Percentiles rank a stretch among this genome's conserved stretches.
Evolutionary conservation across 1,284 basidiomycete genomes (phyloP).

Genomic region (Porodaedalea pini): DNA sequence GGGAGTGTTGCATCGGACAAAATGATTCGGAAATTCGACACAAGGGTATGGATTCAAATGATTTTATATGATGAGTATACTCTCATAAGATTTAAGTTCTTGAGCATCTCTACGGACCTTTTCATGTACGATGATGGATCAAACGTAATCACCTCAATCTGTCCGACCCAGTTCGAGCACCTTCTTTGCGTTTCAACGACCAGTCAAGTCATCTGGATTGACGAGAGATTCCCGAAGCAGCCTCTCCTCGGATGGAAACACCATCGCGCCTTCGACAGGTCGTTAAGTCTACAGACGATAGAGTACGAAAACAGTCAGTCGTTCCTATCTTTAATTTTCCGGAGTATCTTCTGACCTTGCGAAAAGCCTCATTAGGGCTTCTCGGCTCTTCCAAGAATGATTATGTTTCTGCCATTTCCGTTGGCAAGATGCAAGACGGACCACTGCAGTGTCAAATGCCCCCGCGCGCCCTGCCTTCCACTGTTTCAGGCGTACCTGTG

Average conservation of each 20-base stretch:
- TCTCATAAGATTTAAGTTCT: not conserved
- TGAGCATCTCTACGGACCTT: slow-evolving; percentile 31
- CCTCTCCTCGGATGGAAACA: slow-evolving; percentile 63
- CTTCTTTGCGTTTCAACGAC: slow-evolving; percentile 50
- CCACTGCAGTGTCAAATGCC: slow-evolving; percentile 14
- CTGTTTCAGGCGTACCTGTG: not conserved
- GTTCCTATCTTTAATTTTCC: not conserved
- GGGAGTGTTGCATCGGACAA: slow-evolving; percentile 12
- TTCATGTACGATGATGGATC: slow-evolving; percentile 30
- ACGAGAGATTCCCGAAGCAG: slow-evolving; percentile 48
- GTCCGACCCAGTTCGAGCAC: slow-evolving; percentile 6
- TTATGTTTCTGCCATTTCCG: slow-evolving; percentile 2
- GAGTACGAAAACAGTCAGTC: slow-evolving; percentile 37
- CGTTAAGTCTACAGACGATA: slow-evolving; percentile 43
- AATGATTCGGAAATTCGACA: slow-evolving; percentile 11
- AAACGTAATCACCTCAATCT: slow-evolving; percentile 23
- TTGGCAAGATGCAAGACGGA: not conserved
- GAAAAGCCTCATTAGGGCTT: slow-evolving; percentile 20
- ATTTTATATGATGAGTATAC: not conserved
- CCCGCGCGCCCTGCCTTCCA: slow-evolving; percentile 2
- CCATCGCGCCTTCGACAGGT: slow-evolving; percentile 55
- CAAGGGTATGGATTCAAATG: slow-evolving; percentile 11
- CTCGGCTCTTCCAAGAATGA: slow-evolving; percentile 25
- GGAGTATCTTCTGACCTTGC: not conserved
- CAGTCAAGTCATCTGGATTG: slow-evolving; percentile 61